Conservation (phyloP, 2,329 filamentous ascomycete genomes). For the Neonectria coccinea region DNA sequence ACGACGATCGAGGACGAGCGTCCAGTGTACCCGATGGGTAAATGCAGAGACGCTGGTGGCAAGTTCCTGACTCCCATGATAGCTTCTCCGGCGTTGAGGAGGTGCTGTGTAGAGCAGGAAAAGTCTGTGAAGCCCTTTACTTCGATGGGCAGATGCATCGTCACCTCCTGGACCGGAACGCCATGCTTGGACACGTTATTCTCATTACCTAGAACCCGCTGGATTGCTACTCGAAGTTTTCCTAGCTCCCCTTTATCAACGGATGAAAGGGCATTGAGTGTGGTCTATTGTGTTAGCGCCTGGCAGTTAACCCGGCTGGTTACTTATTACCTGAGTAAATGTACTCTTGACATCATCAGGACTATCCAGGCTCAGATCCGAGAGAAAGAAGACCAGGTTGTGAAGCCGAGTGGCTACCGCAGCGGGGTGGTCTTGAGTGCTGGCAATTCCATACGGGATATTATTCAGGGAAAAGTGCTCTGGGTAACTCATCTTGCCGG, state of each 20-base stretch:
- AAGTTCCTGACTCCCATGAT: constrained; percentile 54
- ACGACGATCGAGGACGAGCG: constrained; percentile 65
- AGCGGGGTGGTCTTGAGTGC: no score
- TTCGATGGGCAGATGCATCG: constrained; percentile 65
- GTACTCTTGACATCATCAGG: no score
- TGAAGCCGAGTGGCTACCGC: no score
- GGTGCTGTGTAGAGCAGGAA: constrained; percentile 65
- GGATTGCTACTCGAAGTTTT: constrained; percentile 9
- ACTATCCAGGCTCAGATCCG: no score
- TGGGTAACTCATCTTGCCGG: no score
- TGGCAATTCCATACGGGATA: no score
- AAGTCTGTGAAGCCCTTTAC: constrained; percentile 64
- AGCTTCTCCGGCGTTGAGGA: constrained; percentile 60
- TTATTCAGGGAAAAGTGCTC: no score
- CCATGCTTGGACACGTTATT: constrained; percentile 12
- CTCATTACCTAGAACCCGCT: constrained; percentile 7
- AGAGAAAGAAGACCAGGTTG: no score
- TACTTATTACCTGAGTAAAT: constrained; percentile 12
- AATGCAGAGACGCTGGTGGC: constrained; percentile 60
- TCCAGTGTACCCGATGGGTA: constrained; percentile 66
- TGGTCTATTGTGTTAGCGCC: neutral
- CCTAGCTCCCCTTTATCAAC: constrained; percentile 15
- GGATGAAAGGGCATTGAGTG: constrained; percentile 17
- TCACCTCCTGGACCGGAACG: constrained; percentile 19
- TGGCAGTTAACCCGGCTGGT: neutral